phyloP scores from a whole-genome alignment of 495 filamentous ascomycete genomes.

The Penicillium riverlandense region DNA sequence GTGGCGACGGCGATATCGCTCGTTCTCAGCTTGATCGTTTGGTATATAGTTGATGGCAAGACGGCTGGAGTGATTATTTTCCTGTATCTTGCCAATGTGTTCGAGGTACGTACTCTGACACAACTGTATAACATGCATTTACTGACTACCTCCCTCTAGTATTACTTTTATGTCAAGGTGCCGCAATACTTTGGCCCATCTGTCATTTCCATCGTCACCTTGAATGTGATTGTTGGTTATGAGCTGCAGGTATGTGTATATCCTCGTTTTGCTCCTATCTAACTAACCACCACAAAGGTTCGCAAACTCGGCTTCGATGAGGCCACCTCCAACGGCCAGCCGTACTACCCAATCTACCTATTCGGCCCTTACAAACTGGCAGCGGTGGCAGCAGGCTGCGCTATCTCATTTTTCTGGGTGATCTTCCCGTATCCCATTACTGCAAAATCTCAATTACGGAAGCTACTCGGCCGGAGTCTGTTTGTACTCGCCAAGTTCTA shows the following conservation, averaged over 20 bases:
- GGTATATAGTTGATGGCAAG: constrained; percentile 66
- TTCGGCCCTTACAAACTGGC: constrained; percentile 66
- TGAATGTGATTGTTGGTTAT: constrained; percentile 65
- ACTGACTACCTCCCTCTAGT: constrained; percentile 7
- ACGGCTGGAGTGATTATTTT: constrained; percentile 59
- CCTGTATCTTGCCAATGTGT: constrained; percentile 58
- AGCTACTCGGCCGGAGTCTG: constrained; percentile 56
- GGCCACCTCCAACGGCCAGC: constrained; percentile 56
- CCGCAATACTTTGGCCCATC: constrained; percentile 52
- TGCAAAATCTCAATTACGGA: constrained; percentile 59
- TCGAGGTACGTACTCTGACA: constrained; percentile 34
- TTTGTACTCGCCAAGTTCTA: constrained; percentile 71
- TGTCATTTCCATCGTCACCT: constrained; percentile 59
- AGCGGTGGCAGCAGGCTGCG: constrained; percentile 58
- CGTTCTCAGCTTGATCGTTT: constrained; percentile 54
- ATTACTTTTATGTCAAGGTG: constrained; percentile 61
- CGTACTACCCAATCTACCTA: constrained; percentile 59
- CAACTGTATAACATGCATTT: background rate
- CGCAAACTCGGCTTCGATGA: constrained; percentile 50
- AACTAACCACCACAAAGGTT: constrained; percentile 29
- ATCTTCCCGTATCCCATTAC: constrained; percentile 68
- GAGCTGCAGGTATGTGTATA: constrained; percentile 54
- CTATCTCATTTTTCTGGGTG: constrained; percentile 72
- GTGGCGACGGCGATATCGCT: constrained; percentile 55
- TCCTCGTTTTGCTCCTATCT: background rate